Percentiles rank a stretch among this genome's conserved stretches.
These are phyloP conservation scores for Venustampulla echinocandica DNA, from an alignment of 495 filamentous ascomycete species.

Conservation along the genomic window DNA sequence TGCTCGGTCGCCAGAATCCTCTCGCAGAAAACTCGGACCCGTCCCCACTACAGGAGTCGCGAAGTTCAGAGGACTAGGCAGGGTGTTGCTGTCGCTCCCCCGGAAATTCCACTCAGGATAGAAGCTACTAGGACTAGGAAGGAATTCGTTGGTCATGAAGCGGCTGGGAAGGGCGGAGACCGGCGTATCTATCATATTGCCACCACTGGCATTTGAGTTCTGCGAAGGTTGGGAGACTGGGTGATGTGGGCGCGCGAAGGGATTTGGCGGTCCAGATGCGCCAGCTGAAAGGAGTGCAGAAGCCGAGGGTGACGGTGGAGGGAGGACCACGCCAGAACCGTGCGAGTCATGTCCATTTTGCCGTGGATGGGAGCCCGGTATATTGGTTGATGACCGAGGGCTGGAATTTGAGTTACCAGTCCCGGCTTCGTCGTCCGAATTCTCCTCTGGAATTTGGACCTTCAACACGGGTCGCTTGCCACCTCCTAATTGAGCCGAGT, in stretches of 20 bases:
- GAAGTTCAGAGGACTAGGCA: conserved; percentile 87
- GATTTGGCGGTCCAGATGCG: conserved; percentile 87
- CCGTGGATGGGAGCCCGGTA: conserved; percentile 15
- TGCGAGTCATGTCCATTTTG: conserved; percentile 29
- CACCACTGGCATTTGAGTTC: conserved; percentile 49
- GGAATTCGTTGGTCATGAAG: conserved; percentile 74
- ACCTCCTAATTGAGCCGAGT: conserved; percentile 49
- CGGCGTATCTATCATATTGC: conserved; percentile 87
- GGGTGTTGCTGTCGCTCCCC: conserved; percentile 63
- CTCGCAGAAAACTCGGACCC: conserved; percentile 59
- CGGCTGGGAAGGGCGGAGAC: conserved; percentile 94
- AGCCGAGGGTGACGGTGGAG: conserved; percentile 85
- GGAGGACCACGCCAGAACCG: conserved; percentile 64
- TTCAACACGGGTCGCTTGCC: conserved; percentile 73
- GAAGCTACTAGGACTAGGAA: conserved; percentile 83
- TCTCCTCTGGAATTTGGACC: conserved; percentile 89
- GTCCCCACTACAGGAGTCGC: conserved; percentile 72
- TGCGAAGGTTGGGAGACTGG: conserved; percentile 53
- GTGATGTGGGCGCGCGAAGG: conserved; percentile 74
- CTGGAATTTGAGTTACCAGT: conserved; percentile 69
- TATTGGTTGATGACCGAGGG: conserved; percentile 57
- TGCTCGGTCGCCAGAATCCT: conserved; percentile 37
- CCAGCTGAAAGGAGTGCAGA: conserved; percentile 82
- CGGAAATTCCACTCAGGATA: conserved; percentile 81
- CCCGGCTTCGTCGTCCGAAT: conserved; percentile 55